Base-by-base conservation (phyloP, 345 rosid genomes). In the Camelina neglecta region DNA sequence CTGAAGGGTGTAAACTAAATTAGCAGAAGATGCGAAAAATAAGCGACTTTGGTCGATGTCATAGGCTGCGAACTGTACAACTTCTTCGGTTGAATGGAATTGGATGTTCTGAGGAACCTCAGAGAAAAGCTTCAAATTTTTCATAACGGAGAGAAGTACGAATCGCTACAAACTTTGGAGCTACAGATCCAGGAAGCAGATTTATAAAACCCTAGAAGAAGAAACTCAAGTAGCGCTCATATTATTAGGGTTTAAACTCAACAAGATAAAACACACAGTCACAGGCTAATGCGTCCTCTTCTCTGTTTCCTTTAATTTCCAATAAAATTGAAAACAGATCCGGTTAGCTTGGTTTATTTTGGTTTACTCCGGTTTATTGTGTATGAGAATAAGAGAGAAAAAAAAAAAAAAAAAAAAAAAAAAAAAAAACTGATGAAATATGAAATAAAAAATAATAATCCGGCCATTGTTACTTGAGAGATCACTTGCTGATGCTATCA, bases 1-100 rank as follows among this genome's bases (percentile, higher is more conserved):
- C 20, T 83, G 83, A 65, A 85, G 63, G 6, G 87, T 50, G 86
- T 90, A 90, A 15, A 92, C 73, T 77, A 74, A 59, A 69, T 90
- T 88, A 36, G 83, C 62, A 13, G 96, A 89, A 56, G 97, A 85
- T 35, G 89, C 96, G 78, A 95, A 86, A 85, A 92, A 89, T 49
- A 92, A 66, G 45, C 97, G 94, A 74, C 89, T 85, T 60, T 92
- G 84, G 69, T 92, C 96, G 77, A 90, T 81, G 77, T 95, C 99
- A 67, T 86, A 72, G 26, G 97, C 89, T 31, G 91, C 83, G 75
- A 88, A 89, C 56, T 55, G 78, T 31, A 95, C 16, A 33, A 69
- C 74, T 79, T 92, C 97, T 21, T 79, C 84, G 3, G 75, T 75
- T 23, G 90, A 83, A 56, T 79, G 89, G 35, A 95, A 81, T 61